Conservation (phyloP, 2,329 filamentous ascomycete genomes). For the Lachnum nothofagi region DNA sequence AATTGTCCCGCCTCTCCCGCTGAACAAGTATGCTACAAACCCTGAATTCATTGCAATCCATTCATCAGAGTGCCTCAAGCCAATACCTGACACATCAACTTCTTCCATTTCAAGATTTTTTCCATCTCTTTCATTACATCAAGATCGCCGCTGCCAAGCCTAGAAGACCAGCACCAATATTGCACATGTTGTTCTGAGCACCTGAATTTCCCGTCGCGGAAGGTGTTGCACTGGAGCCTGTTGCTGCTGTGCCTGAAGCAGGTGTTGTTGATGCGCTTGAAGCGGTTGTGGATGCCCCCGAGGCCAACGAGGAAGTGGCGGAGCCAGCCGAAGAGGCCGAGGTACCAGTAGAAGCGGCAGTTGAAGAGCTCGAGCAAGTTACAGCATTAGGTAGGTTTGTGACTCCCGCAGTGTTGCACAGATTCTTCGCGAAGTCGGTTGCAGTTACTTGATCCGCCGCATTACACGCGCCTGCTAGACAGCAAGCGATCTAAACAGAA, state of each 20-base stretch:
- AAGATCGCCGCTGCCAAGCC: conserved; percentile 25
- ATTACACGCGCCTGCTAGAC: conserved; percentile 41
- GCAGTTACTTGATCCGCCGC: conserved; percentile 36
- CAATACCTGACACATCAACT: no score
- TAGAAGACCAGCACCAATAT: conserved; percentile 24
- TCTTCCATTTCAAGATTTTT: no score
- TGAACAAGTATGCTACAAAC: no score
- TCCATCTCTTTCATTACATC: not conserved
- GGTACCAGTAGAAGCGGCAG: not conserved
- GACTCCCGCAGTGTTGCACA: conserved; percentile 35
- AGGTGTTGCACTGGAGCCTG: conserved; percentile 8
- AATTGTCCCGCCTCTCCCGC: no score
- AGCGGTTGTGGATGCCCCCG: conserved; percentile 3
- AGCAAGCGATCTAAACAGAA: conserved; percentile 41
- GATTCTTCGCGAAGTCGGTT: conserved; percentile 31
- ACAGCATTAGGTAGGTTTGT: conserved; percentile 22
- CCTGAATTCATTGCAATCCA: no score
- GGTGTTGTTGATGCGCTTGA: conserved; percentile 1
- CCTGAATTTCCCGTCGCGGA: conserved; percentile 18
- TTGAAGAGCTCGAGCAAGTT: conserved; percentile 1
- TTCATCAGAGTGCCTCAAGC: no score
- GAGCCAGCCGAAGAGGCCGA: not conserved
- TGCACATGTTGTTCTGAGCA: conserved; percentile 18
- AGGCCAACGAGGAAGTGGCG: not conserved
- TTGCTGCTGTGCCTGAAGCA: conserved; percentile 4